Conservation (phyloP, 352 stramenopile species). For the Globisporangium rhizosaccharum region DNA sequence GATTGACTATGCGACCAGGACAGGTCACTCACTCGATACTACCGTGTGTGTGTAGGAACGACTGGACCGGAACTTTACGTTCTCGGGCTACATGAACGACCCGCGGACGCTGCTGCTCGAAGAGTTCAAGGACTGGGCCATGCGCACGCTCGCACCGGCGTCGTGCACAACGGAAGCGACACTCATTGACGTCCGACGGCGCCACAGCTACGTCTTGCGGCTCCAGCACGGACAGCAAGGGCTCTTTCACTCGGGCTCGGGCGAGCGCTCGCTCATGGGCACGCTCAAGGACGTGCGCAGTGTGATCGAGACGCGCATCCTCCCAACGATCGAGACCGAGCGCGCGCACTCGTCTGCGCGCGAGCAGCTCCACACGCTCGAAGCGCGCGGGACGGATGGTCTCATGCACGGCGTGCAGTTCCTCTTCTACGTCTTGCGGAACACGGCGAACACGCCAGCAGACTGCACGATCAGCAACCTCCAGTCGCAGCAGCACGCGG, state of each 20-base stretch:
- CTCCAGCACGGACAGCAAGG: constrained; percentile 80
- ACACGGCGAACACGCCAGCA: constrained; percentile 75
- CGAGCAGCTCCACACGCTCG: constrained; percentile 74
- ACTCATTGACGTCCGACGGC: constrained; percentile 63
- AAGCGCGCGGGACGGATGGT: constrained; percentile 69
- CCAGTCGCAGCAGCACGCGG: constrained; percentile 70
- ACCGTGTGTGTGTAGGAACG: constrained; percentile 31
- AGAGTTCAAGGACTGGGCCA: constrained; percentile 84
- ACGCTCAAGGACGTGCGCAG: constrained; percentile 81
- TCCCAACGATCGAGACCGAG: constrained; percentile 79
- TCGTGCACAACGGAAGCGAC: constrained; percentile 77
- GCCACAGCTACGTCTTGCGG: constrained; percentile 69
- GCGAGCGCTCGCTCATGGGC: constrained; percentile 68
- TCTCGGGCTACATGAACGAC: constrained; percentile 81
- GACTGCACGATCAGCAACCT: constrained; percentile 85
- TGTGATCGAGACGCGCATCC: constrained; percentile 68
- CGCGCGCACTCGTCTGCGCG: constrained; percentile 74
- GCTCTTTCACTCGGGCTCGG: constrained; percentile 69
- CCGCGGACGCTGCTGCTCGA: constrained; percentile 76
- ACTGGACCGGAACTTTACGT: constrained; percentile 67
- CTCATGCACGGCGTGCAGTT: constrained; percentile 87
- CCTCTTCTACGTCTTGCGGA: constrained; percentile 81
- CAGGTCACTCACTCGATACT: too few species aligned
- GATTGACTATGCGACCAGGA: neutral
- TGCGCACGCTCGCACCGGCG: constrained; percentile 68